phyloP scores from a whole-genome alignment of 768 basidiomycete species.

The Suillus paluster region DNA sequence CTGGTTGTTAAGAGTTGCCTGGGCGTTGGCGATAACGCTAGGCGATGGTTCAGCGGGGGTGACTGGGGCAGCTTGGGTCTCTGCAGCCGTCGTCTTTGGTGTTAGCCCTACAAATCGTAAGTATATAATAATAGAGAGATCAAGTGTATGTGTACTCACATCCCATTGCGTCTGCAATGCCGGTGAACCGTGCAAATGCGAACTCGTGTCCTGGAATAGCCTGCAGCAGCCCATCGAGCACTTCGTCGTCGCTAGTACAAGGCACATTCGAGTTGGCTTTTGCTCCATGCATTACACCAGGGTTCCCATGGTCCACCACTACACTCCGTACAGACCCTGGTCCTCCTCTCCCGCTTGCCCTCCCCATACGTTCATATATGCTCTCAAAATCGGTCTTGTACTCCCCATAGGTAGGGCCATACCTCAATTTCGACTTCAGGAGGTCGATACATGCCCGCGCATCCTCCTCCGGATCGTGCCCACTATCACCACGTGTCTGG shows the following conservation, averaged over 20 bases:
- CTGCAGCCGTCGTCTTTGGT: constrained; percentile 48
- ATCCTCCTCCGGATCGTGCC: constrained; percentile 95
- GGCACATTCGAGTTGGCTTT: constrained; percentile 79
- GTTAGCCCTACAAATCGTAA: constrained; percentile 57
- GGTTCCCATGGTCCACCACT: constrained; percentile 87
- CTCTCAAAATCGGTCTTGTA: constrained; percentile 85
- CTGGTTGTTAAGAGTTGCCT: constrained; percentile 60
- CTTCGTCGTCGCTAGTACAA: constrained; percentile 79
- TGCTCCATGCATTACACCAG: constrained; percentile 79
- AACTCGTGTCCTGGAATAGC: constrained; percentile 73
- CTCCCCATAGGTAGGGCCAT: constrained; percentile 83
- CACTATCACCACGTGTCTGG: constrained; percentile 80
- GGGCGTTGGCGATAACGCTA: constrained; percentile 39
- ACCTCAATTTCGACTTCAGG: constrained; percentile 76
- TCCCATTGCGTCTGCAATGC: constrained; percentile 76
- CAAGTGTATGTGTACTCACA: constrained; percentile 55
- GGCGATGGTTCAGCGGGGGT: constrained; percentile 37
- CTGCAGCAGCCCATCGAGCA: constrained; percentile 69
- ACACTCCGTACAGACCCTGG: constrained; percentile 56
- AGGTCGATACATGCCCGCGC: constrained; percentile 88
- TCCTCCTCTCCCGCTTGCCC: constrained; percentile 49
- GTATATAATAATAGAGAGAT: not conserved
- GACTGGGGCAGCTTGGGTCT: constrained; percentile 31
- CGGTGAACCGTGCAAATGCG: constrained; percentile 83
- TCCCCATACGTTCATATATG: constrained; percentile 83